phyloP scores from a whole-genome alignment of 2,329 filamentous ascomycete genomes.

The Penicillium glabrum region DNA sequence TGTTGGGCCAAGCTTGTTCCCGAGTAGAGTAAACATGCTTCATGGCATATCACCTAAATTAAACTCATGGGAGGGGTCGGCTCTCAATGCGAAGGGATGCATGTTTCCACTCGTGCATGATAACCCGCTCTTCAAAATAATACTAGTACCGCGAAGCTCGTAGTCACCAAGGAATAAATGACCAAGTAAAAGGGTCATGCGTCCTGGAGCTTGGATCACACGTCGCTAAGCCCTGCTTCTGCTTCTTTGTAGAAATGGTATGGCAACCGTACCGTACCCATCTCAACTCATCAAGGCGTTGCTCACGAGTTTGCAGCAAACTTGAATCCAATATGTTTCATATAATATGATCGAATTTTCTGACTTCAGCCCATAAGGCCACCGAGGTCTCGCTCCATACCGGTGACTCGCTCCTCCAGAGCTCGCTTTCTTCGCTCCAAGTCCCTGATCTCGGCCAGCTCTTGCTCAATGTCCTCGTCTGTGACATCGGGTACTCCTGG shows the following conservation, averaged over 20 bases:
- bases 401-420: constrained; percentile 64
- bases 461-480: constrained; percentile 45
- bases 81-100: neutral
- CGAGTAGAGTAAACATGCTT: neutral
- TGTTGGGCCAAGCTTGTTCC: neutral
- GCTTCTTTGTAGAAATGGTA: neutral
- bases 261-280: neutral
- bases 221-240: neutral
- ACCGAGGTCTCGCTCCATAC: constrained; percentile 68
- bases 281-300: neutral
- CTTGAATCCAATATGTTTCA: neutral
- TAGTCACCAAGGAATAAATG: neutral
- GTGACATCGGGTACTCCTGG: constrained; percentile 31
- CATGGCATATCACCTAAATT: neutral
- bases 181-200: neutral
- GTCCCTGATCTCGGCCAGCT: constrained; percentile 58
- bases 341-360: neutral
- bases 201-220: neutral
- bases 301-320: neutral
- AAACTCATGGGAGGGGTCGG: neutral
- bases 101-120: neutral
- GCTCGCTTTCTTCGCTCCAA: constrained; percentile 63
- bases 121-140: neutral
- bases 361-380: constrained; percentile 53
- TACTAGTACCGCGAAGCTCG: neutral